Percentiles rank a stretch among this genome's conserved stretches.
These are phyloP conservation scores for Saccharomycopsis babjevae DNA, from an alignment of 805 yeast species.

Conservation along the genomic window DNA sequence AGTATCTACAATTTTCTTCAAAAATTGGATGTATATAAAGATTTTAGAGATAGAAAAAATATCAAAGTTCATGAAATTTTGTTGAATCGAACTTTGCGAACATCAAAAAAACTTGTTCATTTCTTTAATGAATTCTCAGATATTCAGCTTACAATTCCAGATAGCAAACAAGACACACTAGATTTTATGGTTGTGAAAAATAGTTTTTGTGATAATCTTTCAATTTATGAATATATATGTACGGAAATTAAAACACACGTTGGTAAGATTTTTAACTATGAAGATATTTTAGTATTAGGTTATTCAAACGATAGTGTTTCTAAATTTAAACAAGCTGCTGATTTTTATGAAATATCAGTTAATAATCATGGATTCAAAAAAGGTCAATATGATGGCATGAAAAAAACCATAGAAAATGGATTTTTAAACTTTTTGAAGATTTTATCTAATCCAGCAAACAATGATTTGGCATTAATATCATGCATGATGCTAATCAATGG, in stretches of 20 bases:
- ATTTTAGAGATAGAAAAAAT: conserved; percentile 17
- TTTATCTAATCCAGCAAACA: conserved; percentile 21
- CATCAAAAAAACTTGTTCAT: conserved; percentile 45
- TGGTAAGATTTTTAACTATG: conserved; percentile 27
- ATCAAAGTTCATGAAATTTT: conserved; percentile 21
- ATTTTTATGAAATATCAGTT: conserved; percentile 32
- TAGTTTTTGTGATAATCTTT: conserved; percentile 19
- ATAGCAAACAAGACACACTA: neutral
- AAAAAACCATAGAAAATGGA: conserved; percentile 28
- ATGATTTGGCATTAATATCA: conserved; percentile 24
- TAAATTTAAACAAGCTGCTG: conserved; percentile 29
- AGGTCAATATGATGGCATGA: conserved; percentile 31
- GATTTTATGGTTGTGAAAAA: neutral
- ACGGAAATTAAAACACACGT: conserved; percentile 36
- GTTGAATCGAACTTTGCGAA: conserved; percentile 47
- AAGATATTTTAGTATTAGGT: conserved; percentile 45
- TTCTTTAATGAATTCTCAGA: conserved; percentile 27
- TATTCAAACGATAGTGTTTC: conserved; percentile 42
- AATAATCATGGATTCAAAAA: conserved; percentile 36
- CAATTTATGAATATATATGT: conserved; percentile 35
- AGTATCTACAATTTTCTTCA: conserved; percentile 55
- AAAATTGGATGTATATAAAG: conserved; percentile 18
- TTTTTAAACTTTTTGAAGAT: conserved; percentile 42
- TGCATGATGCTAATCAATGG: conserved; percentile 21
- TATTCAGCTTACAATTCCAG: neutral